Evolutionary conservation across 2,329 filamentous ascomycete genomes (phyloP), one percentile per base, ranked within the genome.

Genomic region (Grosmannia clavigera): DNA sequence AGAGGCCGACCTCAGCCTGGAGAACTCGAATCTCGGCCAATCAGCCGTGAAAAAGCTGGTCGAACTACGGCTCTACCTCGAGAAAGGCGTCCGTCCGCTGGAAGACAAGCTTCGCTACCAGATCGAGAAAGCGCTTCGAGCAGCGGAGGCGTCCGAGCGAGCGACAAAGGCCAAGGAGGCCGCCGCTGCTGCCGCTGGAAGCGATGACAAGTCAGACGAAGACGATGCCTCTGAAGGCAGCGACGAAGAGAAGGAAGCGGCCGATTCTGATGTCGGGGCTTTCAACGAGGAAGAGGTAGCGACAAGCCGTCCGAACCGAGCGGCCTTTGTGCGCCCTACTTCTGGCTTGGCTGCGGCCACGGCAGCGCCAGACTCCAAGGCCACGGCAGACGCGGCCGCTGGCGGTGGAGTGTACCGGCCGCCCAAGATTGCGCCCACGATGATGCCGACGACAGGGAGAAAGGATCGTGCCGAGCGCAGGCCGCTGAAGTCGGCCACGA

Each of bases 61-160:
- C 22, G 91, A 96, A 72, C 77, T 96, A 58, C 83, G 92, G n/a
- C 79, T 96, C 0, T 97, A 95, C 70, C 78, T 99, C 1, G 95
- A 99, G 69, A 91, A 91, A 70, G 95, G 94, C 65, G 88, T 96
- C 3, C 84, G 89, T 19, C 94, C 94, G 0, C 75, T 97, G 19
- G 95, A 99, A 73, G 87, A 87, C 65, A 88, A 92, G 67, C 75
- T 99, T 63, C 92, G 91, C 65, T 99, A 96, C 73, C 92, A 96
- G 70, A 90, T 99, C 68, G 92, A 97, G 72, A 94, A 95, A 70
- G 91, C 96, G 31, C 79, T 99, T 25, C 87, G 90, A 64, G 89
- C 90, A 0, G 91, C 91, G 43, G 88, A 95, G 63, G 86, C 92
- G 66, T 80, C 83, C 4, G 81, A 85, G 64, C 76, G 81, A 40